phyloP scores from a whole-genome alignment of 2,329 filamentous ascomycete genomes.

The Hymenoscyphus occultus region DNA sequence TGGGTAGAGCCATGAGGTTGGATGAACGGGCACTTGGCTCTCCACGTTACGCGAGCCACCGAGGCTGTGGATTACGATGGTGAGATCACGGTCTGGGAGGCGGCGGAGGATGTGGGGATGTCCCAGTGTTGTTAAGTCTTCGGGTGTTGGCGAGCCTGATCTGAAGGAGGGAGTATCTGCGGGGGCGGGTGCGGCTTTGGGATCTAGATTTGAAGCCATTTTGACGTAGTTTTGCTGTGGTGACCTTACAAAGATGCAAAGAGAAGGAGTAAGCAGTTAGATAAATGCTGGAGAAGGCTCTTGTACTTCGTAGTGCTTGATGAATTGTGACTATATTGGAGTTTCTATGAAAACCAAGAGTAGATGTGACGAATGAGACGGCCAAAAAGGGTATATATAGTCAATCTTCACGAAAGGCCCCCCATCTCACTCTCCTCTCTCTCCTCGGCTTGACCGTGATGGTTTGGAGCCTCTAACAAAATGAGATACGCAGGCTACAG shows the following conservation, averaged over 20 bases:
- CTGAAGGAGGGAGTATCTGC: constrained; percentile 3
- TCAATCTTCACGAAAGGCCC: neutral
- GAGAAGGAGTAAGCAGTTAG: neutral
- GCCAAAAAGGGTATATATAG: neutral
- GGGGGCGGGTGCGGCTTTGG: neutral
- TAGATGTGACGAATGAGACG: neutral
- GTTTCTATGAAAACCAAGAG: neutral
- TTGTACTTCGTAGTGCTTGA: neutral
- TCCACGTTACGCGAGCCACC: constrained; percentile 12
- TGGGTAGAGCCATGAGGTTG: constrained; percentile 20
- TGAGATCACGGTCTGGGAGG: constrained; percentile 10
- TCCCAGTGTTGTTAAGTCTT: constrained; percentile 9
- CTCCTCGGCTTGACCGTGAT: neutral
- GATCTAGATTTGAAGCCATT: neutral
- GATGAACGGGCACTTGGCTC: constrained; percentile 14
- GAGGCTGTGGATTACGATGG: constrained; percentile 14
- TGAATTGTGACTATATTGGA: neutral
- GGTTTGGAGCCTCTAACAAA: neutral
- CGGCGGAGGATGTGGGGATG: constrained; percentile 11
- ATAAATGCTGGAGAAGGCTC: neutral
- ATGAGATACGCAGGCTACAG: neutral
- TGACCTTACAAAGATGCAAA: neutral
- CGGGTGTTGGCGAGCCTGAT: constrained; percentile 9
- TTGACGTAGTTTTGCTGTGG: neutral
- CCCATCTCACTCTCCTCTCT: neutral